Evolutionary conservation across 2,329 filamentous ascomycete species (phyloP), one percentile per base, ranked within the genome.

Genomic region (Apiospora saccharicola): DNA sequence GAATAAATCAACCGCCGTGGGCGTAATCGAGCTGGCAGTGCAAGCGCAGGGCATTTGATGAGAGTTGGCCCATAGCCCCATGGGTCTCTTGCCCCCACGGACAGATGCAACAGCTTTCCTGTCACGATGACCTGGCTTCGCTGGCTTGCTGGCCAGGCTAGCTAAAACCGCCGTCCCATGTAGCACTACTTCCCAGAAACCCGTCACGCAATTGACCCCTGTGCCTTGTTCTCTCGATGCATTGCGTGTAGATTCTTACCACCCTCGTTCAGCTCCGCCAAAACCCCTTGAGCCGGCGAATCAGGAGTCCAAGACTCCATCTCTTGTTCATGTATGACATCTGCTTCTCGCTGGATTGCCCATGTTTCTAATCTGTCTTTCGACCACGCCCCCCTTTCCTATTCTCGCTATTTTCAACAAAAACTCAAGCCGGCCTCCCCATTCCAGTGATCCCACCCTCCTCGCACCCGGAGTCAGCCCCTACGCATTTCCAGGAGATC

Each of bases 151-250:
- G 53, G 53, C 19, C 30, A 64, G 53, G 53, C 53, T 64, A 64
- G 30, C 53, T 37, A 37, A 64, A 12, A 64, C 13, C 53, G 30
- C 53, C 53, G 30, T 61, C 53, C 53, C 53, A 37, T 64, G 53
- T 64, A 64, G 53, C 30, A 37, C 53, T 64, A 64, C 53, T 64
- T 64, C 53, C 53, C 53, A 64, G 30, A 64, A 37, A 64, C 53
- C 53, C 43, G 67, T 68, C 67, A 68, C 43, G 67, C 67, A 68
- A 68, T 68, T 49, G 43, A 68, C 67, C 67, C 67, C 67, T 68
- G 67, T 68, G 67, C 67, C 67, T 49, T 49, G 67, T 68, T 68
- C 46, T 47, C 46, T 49, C 43, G 67, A 64, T 64, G 53, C 53
- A 64, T 64, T 64, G 67, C 43, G 26, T 37, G 67, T 68, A 68